Evolutionary conservation across 345 rosid genomes (phyloP).

Genomic region (Camelina neglecta): DNA sequence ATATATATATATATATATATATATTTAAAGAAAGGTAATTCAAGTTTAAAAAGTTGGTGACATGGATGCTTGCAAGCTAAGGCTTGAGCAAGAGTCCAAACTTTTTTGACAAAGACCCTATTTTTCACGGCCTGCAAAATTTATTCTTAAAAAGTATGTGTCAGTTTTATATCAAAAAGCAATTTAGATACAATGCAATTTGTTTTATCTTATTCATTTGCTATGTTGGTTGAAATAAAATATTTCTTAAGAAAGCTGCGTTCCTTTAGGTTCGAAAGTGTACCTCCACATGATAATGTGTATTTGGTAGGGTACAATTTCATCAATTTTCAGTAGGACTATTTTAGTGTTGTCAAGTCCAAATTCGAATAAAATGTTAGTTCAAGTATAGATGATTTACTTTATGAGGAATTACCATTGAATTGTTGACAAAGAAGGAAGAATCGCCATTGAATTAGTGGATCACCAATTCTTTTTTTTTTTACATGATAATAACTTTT

Average conservation of each 20-base stretch:
- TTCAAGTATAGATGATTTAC: not conserved
- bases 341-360: not conserved
- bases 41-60: slow-evolving; percentile 15
- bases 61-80: slow-evolving; percentile 42
- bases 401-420: not conserved
- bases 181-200: slow-evolving; percentile 16
- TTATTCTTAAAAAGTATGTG: not conserved
- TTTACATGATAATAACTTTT: no score
- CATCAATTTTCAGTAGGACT: not conserved
- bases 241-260: slow-evolving; percentile 19
- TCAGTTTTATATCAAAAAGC: slow-evolving; percentile 8
- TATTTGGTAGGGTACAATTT: slow-evolving; percentile 8
- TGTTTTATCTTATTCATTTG: slow-evolving; percentile 22
- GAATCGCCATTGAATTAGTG: not conserved
- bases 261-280: slow-evolving; percentile 37
- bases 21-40: not conserved
- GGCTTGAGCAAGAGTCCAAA: slow-evolving; percentile 37
- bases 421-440: not conserved
- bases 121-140: slow-evolving; percentile 21
- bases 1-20: no score
- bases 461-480: no score
- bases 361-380: not conserved
- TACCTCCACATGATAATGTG: slow-evolving; percentile 33
- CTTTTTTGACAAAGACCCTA: slow-evolving; percentile 33
- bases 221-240: slow-evolving; percentile 27